Percentiles rank a stretch among this genome's conserved stretches.
Evolutionary conservation across 2,329 filamentous ascomycete genomes (phyloP).

Genomic region (Penicillium hesseltinei): DNA sequence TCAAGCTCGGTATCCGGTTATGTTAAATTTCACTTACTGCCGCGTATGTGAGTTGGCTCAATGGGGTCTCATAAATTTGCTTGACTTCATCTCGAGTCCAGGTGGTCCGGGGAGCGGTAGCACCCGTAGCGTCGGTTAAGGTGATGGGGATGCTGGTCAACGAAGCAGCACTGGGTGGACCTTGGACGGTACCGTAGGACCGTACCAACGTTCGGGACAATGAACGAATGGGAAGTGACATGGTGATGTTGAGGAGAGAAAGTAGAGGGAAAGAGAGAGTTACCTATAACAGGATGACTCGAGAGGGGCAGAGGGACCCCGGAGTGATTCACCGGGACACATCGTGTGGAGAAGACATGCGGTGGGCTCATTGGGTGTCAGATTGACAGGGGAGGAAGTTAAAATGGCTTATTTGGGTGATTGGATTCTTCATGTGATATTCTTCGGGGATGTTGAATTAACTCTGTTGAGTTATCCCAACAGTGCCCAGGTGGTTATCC

Average conservation of each 20-base stretch:
- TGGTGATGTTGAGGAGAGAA: conserved; percentile 10
- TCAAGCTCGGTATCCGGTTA: not conserved
- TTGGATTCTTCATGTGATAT: not conserved
- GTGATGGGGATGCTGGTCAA: conserved; percentile 32
- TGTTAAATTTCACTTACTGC: conserved; percentile 55
- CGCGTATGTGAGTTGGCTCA: conserved; percentile 75
- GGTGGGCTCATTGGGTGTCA: not conserved
- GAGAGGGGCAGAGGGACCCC: not conserved
- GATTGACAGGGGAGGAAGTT: not conserved
- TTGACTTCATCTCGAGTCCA: conserved; percentile 82
- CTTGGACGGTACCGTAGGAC: conserved; percentile 43
- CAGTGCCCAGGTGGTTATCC: not conserved
- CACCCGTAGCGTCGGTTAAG: conserved; percentile 38
- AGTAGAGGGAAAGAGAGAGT: not conserved
- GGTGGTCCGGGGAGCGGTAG: conserved; percentile 59
- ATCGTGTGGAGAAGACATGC: not conserved
- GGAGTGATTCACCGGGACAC: not conserved
- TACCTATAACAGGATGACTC: not conserved
- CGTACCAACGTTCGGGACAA: conserved; percentile 29
- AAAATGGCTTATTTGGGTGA: not conserved
- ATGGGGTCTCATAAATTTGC: conserved; percentile 75
- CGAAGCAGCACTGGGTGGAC: conserved; percentile 32
- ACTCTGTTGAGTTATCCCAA: not conserved
- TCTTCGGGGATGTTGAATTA: not conserved
- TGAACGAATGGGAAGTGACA: conserved; percentile 33